phyloP scores from a whole-genome alignment of 345 rosid species.

The Gossypium anomalum region DNA sequence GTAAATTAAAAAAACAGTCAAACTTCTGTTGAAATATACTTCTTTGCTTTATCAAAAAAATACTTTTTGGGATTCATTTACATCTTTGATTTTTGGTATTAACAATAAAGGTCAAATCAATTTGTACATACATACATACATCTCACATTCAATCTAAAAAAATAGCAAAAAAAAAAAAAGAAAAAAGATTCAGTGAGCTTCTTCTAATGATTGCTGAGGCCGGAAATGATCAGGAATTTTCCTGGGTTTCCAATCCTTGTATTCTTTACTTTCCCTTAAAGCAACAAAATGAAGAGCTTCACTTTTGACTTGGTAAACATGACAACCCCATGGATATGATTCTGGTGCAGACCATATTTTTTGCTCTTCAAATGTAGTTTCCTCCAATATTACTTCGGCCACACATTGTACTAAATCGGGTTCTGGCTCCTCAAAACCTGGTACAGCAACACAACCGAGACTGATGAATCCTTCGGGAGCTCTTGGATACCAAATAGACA shows the following conservation, averaged over 20 bases:
- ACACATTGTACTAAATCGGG: constrained; percentile 51
- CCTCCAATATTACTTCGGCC: constrained; percentile 61
- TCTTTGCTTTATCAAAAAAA: too few species aligned
- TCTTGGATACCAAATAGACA: constrained; percentile 91
- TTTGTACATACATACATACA: neutral
- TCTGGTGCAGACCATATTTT: constrained; percentile 83
- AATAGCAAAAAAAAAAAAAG: neutral
- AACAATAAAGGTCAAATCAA: neutral
- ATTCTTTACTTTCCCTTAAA: constrained; percentile 65
- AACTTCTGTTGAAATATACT: too few species aligned
- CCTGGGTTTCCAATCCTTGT: constrained; percentile 57
- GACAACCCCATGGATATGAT: constrained; percentile 91
- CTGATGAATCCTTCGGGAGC: constrained; percentile 79
- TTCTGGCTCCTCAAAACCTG: constrained; percentile 68
- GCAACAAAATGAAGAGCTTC: constrained; percentile 91
- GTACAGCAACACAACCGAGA: constrained; percentile 71
- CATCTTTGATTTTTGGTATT: neutral
- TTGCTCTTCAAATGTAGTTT: constrained; percentile 75
- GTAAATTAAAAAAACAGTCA: too few species aligned
- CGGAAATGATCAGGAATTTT: constrained; percentile 54
- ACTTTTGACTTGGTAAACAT: constrained; percentile 75
- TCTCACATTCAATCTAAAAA: neutral
- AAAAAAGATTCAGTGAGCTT: neutral
- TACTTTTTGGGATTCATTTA: neutral
- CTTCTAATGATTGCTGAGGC: constrained; percentile 1